Percentiles rank a stretch among this genome's conserved stretches.
Evolutionary conservation across 1,139 yeast species (phyloP).

Genomic region (Blastobotrys petasosporus): DNA sequence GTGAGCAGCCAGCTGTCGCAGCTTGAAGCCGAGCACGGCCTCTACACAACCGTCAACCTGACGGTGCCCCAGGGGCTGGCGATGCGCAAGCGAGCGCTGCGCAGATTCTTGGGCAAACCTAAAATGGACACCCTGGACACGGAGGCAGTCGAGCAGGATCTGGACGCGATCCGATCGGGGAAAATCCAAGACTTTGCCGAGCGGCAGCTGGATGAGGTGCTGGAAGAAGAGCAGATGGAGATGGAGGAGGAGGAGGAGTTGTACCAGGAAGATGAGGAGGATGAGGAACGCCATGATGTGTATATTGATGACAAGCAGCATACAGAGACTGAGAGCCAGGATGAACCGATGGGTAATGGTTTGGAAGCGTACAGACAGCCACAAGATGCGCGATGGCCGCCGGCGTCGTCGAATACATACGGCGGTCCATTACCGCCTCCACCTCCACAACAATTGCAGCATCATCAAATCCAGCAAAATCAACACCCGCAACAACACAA

Average conservation of each 20-base stretch:
- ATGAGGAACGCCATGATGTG: neutral
- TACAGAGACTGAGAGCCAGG: too few relatives aligned
- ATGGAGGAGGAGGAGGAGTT: constrained; percentile 7
- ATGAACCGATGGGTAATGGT: too few relatives aligned
- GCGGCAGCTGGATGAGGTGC: constrained; percentile 4
- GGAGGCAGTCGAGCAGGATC: constrained; percentile 19
- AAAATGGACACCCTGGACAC: constrained; percentile 14
- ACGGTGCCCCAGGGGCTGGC: constrained; percentile 7
- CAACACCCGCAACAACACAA: neutral
- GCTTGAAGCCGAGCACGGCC: constrained; percentile 23
- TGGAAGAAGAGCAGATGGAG: constrained; percentile 6
- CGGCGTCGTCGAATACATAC: too few relatives aligned
- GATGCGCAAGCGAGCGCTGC: constrained; percentile 6
- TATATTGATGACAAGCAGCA: neutral
- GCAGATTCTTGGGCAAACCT: constrained; percentile 9
- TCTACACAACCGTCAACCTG: constrained; percentile 2
- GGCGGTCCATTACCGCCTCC: neutral
- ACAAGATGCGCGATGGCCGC: too few relatives aligned
- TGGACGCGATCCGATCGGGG: constrained; percentile 17
- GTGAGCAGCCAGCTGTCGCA: constrained; percentile 19
- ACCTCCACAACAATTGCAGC: neutral
- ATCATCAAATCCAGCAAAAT: neutral
- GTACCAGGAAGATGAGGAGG: constrained; percentile 3
- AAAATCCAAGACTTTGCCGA: constrained; percentile 7
- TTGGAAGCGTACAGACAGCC: too few relatives aligned